Percentiles rank a stretch among this genome's conserved stretches.
These are phyloP conservation scores for Pythium grandisporangium DNA, from an alignment of 352 stramenopile genomes.

Conservation along the genomic window DNA sequence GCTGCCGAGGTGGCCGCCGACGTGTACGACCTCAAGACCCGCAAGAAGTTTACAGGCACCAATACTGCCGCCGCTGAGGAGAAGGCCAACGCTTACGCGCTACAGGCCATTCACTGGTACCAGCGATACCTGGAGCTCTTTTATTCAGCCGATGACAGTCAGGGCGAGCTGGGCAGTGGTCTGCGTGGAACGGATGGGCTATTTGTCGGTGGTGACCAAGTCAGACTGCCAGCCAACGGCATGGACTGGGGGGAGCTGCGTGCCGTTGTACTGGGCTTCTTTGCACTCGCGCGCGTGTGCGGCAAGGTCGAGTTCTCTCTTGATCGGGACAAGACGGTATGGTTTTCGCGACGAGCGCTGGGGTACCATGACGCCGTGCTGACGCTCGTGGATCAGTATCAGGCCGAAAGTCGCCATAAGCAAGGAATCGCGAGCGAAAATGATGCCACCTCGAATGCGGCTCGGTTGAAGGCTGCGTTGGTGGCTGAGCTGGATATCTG, in stretches of 20 bases:
- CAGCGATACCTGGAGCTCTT: conserved; percentile 65
- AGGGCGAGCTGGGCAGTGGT: conserved; percentile 1
- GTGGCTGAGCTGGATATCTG: conserved; percentile 47
- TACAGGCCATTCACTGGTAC: conserved; percentile 64
- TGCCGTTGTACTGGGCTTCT: conserved; percentile 43
- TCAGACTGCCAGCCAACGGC: conserved; percentile 15
- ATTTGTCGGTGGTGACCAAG: conserved; percentile 18
- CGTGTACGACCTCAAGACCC: conserved; percentile 55
- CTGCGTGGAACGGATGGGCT: conserved; percentile 16
- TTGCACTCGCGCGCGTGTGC: conserved; percentile 49
- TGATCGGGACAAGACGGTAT: conserved; percentile 39
- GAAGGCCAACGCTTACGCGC: conserved; percentile 37
- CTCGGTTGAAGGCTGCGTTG: conserved; percentile 31
- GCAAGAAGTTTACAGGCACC: conserved; percentile 14
- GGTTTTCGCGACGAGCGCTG: conserved; percentile 49
- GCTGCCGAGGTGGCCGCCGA: conserved; percentile 44
- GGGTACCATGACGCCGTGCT: conserved; percentile 38
- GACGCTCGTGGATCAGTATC: conserved; percentile 27
- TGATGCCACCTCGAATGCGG: conserved; percentile 6
- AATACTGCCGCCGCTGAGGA: too few species aligned
- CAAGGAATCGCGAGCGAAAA: conserved; percentile 8
- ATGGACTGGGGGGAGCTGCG: conserved; percentile 30
- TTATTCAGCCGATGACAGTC: conserved; percentile 16
- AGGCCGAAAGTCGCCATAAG: too few species aligned
- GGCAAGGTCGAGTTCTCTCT: conserved; percentile 35